Conservation (phyloP, 176 grass and related monocot genomes). For the Rhipidocladum racemiflorum region DNA sequence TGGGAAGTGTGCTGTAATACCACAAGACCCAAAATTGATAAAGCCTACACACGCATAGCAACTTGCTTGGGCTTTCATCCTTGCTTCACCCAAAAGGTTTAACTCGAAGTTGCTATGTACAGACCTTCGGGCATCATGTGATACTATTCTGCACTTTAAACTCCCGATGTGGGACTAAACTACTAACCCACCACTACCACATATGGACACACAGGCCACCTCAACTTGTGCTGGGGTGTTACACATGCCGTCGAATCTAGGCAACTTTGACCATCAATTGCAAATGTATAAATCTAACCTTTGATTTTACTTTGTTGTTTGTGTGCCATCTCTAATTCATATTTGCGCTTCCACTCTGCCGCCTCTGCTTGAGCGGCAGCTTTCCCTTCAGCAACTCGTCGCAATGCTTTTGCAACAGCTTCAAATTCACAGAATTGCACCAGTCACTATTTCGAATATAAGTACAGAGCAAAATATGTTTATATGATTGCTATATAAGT, state of each 20-base stretch:
- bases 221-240: background rate
- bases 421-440: constrained; percentile 27
- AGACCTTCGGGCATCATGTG: background rate
- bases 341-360: constrained; percentile 89
- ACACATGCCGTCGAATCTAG: background rate
- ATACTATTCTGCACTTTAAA: background rate
- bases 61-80: background rate
- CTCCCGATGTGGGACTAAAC: background rate
- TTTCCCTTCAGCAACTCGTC: constrained; percentile 86
- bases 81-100: background rate
- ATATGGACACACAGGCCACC: background rate
- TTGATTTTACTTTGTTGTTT: constrained; percentile 57
- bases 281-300: constrained; percentile 47
- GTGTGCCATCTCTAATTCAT: constrained; percentile 70
- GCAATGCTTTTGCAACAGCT: constrained; percentile 97
- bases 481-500: constrained; percentile 7
- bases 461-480: background rate
- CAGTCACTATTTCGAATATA: constrained; percentile 22
- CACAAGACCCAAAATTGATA: background rate
- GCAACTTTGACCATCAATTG: background rate
- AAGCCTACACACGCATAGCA: background rate
- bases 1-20: background rate
- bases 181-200: background rate
- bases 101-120: background rate
- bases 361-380: constrained; percentile 87